Percentiles rank a stretch among this genome's conserved stretches.
These are phyloP conservation scores for Gossypium anomalum DNA, from an alignment of 345 rosid species.

Conservation along the genomic window DNA sequence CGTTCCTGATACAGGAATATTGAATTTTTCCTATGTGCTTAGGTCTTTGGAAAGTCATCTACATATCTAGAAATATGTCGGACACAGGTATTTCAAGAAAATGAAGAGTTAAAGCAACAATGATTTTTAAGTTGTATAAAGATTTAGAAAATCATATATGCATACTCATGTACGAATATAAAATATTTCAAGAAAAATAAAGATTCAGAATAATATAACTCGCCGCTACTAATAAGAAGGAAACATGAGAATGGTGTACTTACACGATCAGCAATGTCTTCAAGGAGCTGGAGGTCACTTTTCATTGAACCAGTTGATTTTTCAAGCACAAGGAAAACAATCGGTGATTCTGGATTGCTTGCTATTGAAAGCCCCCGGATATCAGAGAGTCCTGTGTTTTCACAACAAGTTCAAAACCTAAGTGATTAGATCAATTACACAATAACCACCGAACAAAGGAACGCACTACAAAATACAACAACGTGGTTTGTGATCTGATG, in stretches of 20 bases:
- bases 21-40: too few relatives aligned
- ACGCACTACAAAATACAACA: neutral
- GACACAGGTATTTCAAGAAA: too few relatives aligned
- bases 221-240: neutral
- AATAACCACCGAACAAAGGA: neutral
- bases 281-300: conserved; percentile 61
- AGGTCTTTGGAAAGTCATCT: too few relatives aligned
- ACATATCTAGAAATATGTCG: too few relatives aligned
- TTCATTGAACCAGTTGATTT: conserved; percentile 52
- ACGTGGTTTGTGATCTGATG: neutral
- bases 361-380: conserved; percentile 52
- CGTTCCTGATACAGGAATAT: too few relatives aligned
- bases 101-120: too few relatives aligned
- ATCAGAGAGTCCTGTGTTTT: conserved; percentile 48
- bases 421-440: neutral
- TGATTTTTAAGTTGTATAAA: too few relatives aligned
- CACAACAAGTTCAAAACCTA: conserved; percentile 7
- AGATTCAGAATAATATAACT: neutral
- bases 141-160: too few relatives aligned
- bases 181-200: neutral
- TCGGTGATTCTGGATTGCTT: conserved; percentile 77
- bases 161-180: neutral
- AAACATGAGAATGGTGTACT: conserved; percentile 24
- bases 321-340: conserved; percentile 60
- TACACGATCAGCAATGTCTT: conserved; percentile 61